Evolutionary conservation across 2,329 filamentous ascomycete species (phyloP).

Genomic region (Fusarium burgessii): DNA sequence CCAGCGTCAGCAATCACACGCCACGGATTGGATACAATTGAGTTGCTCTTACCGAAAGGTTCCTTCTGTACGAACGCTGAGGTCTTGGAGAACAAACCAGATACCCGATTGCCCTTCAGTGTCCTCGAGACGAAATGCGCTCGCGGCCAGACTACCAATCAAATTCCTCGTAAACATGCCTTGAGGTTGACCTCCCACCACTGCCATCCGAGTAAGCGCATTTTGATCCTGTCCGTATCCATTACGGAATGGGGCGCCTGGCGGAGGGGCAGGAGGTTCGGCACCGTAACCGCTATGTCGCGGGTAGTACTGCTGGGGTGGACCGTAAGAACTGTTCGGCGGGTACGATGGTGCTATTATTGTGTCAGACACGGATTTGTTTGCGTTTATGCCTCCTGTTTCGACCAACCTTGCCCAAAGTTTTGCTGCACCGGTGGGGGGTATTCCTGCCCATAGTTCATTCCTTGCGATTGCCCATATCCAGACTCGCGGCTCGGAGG

Average conservation of each 20-base stretch:
- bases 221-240: slow-evolving; percentile 50
- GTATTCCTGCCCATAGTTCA: slow-evolving; percentile 52
- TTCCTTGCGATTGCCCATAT: slow-evolving; percentile 47
- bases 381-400: neutral
- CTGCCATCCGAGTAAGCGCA: slow-evolving; percentile 51
- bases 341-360: slow-evolving; percentile 47
- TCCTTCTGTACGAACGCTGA: slow-evolving; percentile 94
- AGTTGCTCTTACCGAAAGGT: slow-evolving; percentile 76
- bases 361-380: slow-evolving; percentile 3
- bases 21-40: neutral
- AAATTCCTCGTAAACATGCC: slow-evolving; percentile 96
- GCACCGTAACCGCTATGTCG: slow-evolving; percentile 49
- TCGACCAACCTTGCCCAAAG: slow-evolving; percentile 51
- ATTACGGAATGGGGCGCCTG: slow-evolving; percentile 48
- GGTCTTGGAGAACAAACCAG: slow-evolving; percentile 96
- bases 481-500: slow-evolving; percentile 54
- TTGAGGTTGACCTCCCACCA: slow-evolving; percentile 65
- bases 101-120: slow-evolving; percentile 84
- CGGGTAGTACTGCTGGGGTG: slow-evolving; percentile 54
- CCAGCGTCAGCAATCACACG: slow-evolving; percentile 29
- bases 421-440: slow-evolving; percentile 45
- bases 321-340: slow-evolving; percentile 51
- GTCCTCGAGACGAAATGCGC: slow-evolving; percentile 86
- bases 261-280: slow-evolving; percentile 45
- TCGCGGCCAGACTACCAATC: slow-evolving; percentile 90